Base-by-base conservation (phyloP, 208 protist genomes). In the Vickermania ingenoplastis region DNA sequence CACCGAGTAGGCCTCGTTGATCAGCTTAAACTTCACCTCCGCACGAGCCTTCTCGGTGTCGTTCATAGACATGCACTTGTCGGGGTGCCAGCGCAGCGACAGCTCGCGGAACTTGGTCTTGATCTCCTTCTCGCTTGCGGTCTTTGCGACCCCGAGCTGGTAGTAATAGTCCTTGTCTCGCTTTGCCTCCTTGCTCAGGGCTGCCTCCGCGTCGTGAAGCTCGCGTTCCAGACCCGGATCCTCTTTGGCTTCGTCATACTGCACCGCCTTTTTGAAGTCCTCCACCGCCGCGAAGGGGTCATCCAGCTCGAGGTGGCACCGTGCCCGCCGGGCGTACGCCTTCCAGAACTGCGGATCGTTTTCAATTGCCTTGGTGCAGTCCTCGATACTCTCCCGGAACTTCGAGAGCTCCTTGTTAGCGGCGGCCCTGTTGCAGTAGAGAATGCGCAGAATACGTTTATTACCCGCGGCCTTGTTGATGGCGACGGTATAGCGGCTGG, bases 351-450 rank as follows among this genome's bases (percentile, higher is more conserved):
- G 75, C 28, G 79, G 63, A 60, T 94, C 85, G 7, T 93, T 67
- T 27, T 67, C 65, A 31, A 96, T 72, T 29, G 88, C 82, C 65
- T 85, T 89, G 59, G 80, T 90, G 68, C 88, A 94, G 73, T 96
- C 91, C 58, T 90, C 86, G 23, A 96, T 69, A 25, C 81, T 87
- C 53, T 93, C 84, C 22, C 86, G 75, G 69, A 83, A 96, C 66
- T 79, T 76, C 56, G 76, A 77, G 14, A 96, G 66, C 67, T 96
- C 83, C 71, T 93, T 94, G 63, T 89, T 71, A 11, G 91, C 87
- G 7, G 91, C 91, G 26, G 91, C 88, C 41, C 91, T 85, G 66
- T 96, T 96, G 74, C 83, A 94, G 74, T 95, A 92, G 45, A 96
- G 72, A 53, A 96, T 90, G 36, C 86, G 84, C 61, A 92, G 64